Evolutionary conservation across 1,284 basidiomycete species (phyloP), one percentile per base, ranked within the genome.

Genomic region (Macrocybe sp.): DNA sequence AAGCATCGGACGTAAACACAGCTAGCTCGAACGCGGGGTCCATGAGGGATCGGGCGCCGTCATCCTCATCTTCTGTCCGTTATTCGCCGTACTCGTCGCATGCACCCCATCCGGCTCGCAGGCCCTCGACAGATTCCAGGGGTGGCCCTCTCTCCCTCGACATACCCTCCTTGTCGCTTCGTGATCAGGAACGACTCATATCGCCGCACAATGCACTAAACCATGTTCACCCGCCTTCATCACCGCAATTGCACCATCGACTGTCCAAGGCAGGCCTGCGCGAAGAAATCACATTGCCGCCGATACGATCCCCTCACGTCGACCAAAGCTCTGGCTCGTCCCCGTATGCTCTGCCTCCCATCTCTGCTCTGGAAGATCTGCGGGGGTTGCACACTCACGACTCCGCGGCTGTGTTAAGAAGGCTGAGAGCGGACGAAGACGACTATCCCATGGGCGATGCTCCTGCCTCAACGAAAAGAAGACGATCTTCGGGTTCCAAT

Each of bases 281-380:
- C 22, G 22, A 55, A 22, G 41, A 66, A 9, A 75, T 83, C 41
- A 74, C 64, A 22, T 64, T 83, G 3, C 73, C 81, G 7, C 79
- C 79, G 16, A 75, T 83, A 44, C 72, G 74, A 14, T 63, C 70
- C 7, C 61, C 41, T 42, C 8, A 70, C 11, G 52, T 61, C 9
- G 53, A 55, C 40, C 47, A 56, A 14, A 41, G 47, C 8, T 50
- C 55, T 2, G 52, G 51, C 4, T 54, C 56, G 6, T 61, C 65
- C 0, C 62, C 68, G 3, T 79, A 81, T 52, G 74, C 79, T 7
- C 62, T 86, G 3, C 83, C 84, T 1, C 82, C 83, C 0, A 86
- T 87, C 50, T 81, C 83, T 4, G 76, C 80, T 0, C 64, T 87
- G 54, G 83, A 85, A 59, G 77, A 78, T 51, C 60, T 78, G 39